phyloP scores from a whole-genome alignment of 2,329 filamentous ascomycete genomes.

The Exserohilum turcica region DNA sequence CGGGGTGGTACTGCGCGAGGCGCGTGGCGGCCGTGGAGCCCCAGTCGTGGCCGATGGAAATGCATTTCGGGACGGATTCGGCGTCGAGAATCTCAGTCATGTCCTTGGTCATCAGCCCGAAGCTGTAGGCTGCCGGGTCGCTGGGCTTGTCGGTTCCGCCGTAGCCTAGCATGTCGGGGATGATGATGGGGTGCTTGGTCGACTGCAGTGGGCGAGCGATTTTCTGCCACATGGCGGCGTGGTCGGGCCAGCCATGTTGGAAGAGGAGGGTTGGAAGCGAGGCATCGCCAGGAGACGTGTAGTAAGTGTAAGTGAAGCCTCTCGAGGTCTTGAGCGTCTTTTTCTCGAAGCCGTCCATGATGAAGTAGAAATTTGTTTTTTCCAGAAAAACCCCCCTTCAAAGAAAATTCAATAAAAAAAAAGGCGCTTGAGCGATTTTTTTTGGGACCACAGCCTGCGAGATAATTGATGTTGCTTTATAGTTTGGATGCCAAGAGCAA shows the following conservation, averaged over 20 bases:
- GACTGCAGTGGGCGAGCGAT: slow-evolving; percentile 50
- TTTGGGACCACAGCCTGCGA: no score
- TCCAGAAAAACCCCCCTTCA: no score
- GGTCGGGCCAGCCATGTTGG: slow-evolving; percentile 60
- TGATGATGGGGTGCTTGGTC: slow-evolving; percentile 48
- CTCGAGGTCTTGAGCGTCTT: slow-evolving; percentile 35
- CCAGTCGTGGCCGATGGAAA: slow-evolving; percentile 59
- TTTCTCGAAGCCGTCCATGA: slow-evolving; percentile 36
- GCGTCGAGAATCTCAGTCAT: slow-evolving; percentile 35
- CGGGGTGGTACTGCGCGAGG: slow-evolving; percentile 51
- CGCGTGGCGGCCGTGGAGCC: slow-evolving; percentile 50
- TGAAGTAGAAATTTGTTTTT: no score
- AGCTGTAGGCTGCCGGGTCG: slow-evolving; percentile 29
- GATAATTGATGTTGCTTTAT: slow-evolving; percentile 1
- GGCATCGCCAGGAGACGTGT: slow-evolving; percentile 23
- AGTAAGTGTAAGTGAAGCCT: slow-evolving; percentile 39
- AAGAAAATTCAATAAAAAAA: no score
- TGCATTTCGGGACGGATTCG: slow-evolving; percentile 29
- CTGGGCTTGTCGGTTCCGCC: slow-evolving; percentile 45
- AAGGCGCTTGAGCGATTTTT: no score
- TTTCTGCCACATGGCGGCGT: slow-evolving; percentile 53
- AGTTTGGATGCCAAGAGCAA: not conserved
- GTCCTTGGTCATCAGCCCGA: slow-evolving; percentile 30
- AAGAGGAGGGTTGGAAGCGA: slow-evolving; percentile 34
- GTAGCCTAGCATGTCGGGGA: slow-evolving; percentile 48